phyloP scores from a whole-genome alignment of 2,329 filamentous ascomycete genomes.

The Claviceps quebecensis region DNA sequence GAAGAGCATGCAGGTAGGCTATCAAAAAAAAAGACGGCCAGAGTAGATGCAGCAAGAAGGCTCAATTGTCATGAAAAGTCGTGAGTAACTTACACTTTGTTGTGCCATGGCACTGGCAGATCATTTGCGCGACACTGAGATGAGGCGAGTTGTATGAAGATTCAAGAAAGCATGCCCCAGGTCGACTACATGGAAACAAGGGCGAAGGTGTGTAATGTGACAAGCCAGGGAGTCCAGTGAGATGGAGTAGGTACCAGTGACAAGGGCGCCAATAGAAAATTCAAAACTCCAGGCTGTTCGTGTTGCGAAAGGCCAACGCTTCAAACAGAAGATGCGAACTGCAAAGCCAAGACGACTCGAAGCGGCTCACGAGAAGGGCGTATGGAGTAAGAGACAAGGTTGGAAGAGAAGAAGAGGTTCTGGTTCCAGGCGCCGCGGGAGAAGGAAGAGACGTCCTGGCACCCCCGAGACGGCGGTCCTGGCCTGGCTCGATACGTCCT shows the following conservation, averaged over 20 bases:
- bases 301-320: neutral
- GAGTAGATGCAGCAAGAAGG: too few species aligned
- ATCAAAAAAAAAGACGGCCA: neutral
- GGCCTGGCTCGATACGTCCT: slow-evolving; percentile 17
- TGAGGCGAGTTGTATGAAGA: slow-evolving; percentile 15
- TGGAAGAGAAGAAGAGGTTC: slow-evolving; percentile 19
- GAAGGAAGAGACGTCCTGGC: slow-evolving; percentile 23
- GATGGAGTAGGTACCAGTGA: neutral
- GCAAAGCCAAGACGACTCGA: slow-evolving; percentile 13
- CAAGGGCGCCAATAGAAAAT: neutral
- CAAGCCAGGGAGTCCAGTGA: neutral
- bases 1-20: neutral
- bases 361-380: slow-evolving; percentile 13
- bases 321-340: neutral
- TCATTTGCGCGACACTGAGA: slow-evolving; percentile 21
- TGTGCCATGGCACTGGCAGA: slow-evolving; percentile 24
- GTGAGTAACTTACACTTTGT: slow-evolving; percentile 21
- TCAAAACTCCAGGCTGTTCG: neutral
- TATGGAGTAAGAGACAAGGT: slow-evolving; percentile 19
- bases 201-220: slow-evolving; percentile 1
- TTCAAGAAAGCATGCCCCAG: slow-evolving; percentile 14
- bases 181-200: slow-evolving; percentile 7
- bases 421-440: slow-evolving; percentile 20
- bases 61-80: neutral
- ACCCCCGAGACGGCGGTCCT: slow-evolving; percentile 22